Conservation (phyloP, 805 yeast genomes). For the Komagataella mondaviorum region DNA sequence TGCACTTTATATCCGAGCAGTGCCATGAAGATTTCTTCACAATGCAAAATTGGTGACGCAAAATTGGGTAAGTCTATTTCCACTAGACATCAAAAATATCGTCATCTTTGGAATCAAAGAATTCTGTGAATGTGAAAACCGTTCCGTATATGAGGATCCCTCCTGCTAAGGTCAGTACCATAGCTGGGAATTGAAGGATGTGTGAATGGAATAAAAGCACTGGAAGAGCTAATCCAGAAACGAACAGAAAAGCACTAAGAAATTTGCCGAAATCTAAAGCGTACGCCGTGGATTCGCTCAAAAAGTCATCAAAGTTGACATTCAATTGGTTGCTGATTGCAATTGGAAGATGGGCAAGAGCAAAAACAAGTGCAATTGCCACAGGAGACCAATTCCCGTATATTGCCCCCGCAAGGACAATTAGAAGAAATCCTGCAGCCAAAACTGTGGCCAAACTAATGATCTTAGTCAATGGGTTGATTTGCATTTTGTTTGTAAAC, state of each 20-base stretch:
- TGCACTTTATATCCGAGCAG: neutral
- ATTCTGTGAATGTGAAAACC: conserved; percentile 68
- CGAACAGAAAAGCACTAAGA: conserved; percentile 60
- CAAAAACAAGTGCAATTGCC: conserved; percentile 50
- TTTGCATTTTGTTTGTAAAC: conserved; percentile 3
- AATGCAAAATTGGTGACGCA: neutral
- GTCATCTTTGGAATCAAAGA: conserved; percentile 46
- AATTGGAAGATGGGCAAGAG: conserved; percentile 63
- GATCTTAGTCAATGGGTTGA: conserved; percentile 63
- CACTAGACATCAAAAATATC: conserved; percentile 9
- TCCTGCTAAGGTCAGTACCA: conserved; percentile 66
- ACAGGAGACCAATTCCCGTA: conserved; percentile 89
- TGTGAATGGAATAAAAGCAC: conserved; percentile 63
- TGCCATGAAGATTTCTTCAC: neutral
- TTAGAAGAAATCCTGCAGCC: conserved; percentile 82
- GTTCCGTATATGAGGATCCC: conserved; percentile 78
- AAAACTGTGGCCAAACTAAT: conserved; percentile 65
- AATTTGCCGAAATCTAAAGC: conserved; percentile 74
- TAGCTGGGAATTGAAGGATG: conserved; percentile 57
- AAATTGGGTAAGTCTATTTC: neutral
- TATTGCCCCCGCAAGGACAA: conserved; percentile 78
- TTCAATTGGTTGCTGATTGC: conserved; percentile 36
- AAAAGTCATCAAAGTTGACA: conserved; percentile 39
- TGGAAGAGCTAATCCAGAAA: conserved; percentile 64
- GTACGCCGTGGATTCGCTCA: conserved; percentile 37